Percentiles rank a stretch among this genome's conserved stretches.
phyloP scores from a whole-genome alignment of 768 basidiomycete species.

The Phlebiopsis gigantea region DNA sequence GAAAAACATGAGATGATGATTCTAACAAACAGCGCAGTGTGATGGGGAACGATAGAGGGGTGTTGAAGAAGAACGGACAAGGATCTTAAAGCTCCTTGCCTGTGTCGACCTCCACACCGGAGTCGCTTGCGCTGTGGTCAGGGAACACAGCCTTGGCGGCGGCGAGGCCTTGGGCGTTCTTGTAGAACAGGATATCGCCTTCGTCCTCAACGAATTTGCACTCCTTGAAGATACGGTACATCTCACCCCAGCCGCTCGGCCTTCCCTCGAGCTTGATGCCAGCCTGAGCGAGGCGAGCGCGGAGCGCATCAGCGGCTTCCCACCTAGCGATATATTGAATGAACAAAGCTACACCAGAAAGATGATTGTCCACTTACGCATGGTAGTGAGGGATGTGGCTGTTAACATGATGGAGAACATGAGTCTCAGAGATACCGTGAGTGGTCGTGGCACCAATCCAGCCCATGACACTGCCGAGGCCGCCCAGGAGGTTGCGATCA shows the following conservation, averaged over 20 bases:
- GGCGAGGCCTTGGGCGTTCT: conserved; percentile 79
- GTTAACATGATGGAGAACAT: conserved; percentile 86
- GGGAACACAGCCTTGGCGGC: conserved; percentile 58
- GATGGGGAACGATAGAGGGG: not conserved
- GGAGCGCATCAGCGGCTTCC: conserved; percentile 87
- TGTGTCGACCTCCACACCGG: conserved; percentile 52
- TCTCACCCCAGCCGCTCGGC: conserved; percentile 77
- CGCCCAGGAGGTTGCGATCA: conserved; percentile 77
- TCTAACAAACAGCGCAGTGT: not conserved
- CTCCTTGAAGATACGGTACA: conserved; percentile 69
- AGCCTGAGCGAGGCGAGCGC: conserved; percentile 57
- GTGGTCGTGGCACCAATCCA: conserved; percentile 84
- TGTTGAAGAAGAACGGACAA: not conserved
- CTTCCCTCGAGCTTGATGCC: conserved; percentile 61
- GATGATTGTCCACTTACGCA: conserved; percentile 40
- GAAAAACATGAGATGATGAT: not conserved
- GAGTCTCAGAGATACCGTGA: conserved; percentile 92
- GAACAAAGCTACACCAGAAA: not conserved
- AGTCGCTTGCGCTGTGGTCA: conserved; percentile 58
- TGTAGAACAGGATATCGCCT: conserved; percentile 87
- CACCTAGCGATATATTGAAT: conserved; percentile 40
- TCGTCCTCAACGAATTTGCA: conserved; percentile 97
- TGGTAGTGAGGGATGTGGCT: conserved; percentile 97
- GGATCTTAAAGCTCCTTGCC: conserved; percentile 19
- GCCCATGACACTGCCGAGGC: conserved; percentile 71